Evolutionary conservation across 495 filamentous ascomycete genomes (phyloP).

Genomic region (Thermochaetoides thermophila): DNA sequence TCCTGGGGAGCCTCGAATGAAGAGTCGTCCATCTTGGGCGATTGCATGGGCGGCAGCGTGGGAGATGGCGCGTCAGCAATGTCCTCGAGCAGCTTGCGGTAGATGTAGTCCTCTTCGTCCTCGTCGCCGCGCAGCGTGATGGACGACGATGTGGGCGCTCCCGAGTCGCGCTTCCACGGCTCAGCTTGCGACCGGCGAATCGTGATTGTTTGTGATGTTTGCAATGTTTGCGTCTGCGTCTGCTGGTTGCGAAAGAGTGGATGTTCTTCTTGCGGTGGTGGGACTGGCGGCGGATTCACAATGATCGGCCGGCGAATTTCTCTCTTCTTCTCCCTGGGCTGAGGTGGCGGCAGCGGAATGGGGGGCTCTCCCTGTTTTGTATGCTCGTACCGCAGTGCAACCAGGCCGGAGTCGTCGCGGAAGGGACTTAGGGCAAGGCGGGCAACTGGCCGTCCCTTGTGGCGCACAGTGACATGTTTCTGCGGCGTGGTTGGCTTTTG

Average conservation of each 20-base stretch:
- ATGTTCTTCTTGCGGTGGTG: conserved; percentile 32
- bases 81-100: conserved; percentile 22
- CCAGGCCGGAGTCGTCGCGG: conserved; percentile 32
- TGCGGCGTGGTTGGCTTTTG: conserved; percentile 23
- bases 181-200: conserved; percentile 12
- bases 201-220: too few species aligned
- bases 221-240: too few species aligned
- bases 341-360: conserved; percentile 36
- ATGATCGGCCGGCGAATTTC: conserved; percentile 10
- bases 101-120: conserved; percentile 21
- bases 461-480: conserved; percentile 21
- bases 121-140: conserved; percentile 33
- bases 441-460: conserved; percentile 17
- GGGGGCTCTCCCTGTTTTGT: conserved; percentile 40
- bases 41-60: too few species aligned
- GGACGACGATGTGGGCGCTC: conserved; percentile 33
- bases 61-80: conserved; percentile 10
- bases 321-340: too few species aligned
- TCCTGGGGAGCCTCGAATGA: too few species aligned
- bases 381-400: conserved; percentile 41
- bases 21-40: too few species aligned
- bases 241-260: conserved; percentile 28
- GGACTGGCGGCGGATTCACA: conserved; percentile 9
- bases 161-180: conserved; percentile 36
- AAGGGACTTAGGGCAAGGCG: conserved; percentile 21